phyloP scores from a whole-genome alignment of 345 rosid genomes.

The Alliaria petiolata region DNA sequence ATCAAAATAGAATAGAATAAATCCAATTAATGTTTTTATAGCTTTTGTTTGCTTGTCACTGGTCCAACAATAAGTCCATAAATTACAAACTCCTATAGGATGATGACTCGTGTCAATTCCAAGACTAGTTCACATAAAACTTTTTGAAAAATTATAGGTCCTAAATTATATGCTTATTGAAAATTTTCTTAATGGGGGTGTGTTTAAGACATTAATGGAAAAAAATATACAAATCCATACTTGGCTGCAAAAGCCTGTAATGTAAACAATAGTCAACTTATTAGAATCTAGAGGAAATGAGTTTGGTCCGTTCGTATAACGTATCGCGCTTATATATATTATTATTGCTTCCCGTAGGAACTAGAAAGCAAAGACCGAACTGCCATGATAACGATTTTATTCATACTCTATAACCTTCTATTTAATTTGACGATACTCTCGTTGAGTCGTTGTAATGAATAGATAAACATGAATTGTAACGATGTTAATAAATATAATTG shows the following conservation, averaged over 20 bases:
- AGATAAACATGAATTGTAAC: background rate
- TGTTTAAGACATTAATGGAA: no score
- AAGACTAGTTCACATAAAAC: no score
- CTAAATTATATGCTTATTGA: no score
- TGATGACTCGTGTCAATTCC: background rate
- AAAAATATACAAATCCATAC: background rate
- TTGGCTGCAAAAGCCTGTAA: background rate
- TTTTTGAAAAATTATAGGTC: no score
- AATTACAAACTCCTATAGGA: background rate
- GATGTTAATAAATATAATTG: background rate
- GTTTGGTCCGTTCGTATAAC: slow-evolving; percentile 7
- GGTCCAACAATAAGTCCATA: background rate
- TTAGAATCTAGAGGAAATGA: background rate
- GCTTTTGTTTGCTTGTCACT: background rate
- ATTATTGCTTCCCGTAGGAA: background rate
- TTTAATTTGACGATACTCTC: background rate
- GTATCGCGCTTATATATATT: slow-evolving; percentile 15
- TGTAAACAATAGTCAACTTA: slow-evolving; percentile 4
- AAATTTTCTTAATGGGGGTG: no score
- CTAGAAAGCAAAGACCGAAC: slow-evolving; percentile 21
- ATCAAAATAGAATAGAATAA: background rate
- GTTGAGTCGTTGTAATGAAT: background rate
- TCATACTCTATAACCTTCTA: slow-evolving; percentile 1
- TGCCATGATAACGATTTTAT: slow-evolving; percentile 16
- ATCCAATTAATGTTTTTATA: background rate